These are phyloP conservation scores for Jamesozyma hellenica DNA, from an alignment of 805 yeast genomes.

Conservation along the genomic window DNA sequence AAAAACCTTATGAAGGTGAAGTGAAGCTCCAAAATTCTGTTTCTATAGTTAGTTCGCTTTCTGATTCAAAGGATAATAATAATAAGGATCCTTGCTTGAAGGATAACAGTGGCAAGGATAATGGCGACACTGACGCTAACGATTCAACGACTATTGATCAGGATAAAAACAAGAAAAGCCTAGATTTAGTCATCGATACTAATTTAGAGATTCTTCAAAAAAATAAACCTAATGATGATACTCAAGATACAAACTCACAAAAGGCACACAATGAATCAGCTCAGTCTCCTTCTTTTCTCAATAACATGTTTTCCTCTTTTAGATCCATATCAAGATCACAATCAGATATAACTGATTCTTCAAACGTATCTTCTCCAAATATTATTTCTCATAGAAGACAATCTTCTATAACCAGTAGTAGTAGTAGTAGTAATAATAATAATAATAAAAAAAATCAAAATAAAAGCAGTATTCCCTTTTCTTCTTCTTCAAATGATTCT, in stretches of 20 bases:
- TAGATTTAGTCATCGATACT: not conserved
- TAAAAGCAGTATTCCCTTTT: not conserved
- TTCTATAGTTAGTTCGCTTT: too few relatives aligned
- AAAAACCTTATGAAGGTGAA: not conserved
- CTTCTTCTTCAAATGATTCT: not conserved
- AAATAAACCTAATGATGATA: not conserved
- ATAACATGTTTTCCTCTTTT: conserved; percentile 6
- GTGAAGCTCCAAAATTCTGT: too few relatives aligned
- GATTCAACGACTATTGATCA: too few relatives aligned
- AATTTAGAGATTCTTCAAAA: too few relatives aligned
- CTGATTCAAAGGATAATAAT: too few relatives aligned
- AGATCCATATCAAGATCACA: conserved; percentile 2
- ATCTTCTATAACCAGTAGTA: conserved; percentile 10
- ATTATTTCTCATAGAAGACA: conserved; percentile 26
- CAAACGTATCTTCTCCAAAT: conserved; percentile 13
- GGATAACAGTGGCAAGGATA: too few relatives aligned
- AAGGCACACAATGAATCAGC: not conserved
- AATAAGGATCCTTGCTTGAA: too few relatives aligned
- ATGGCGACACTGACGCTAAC: too few relatives aligned
- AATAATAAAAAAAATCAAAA: not conserved
- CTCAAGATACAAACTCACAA: not conserved
- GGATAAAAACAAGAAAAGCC: too few relatives aligned
- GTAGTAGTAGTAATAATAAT: not conserved
- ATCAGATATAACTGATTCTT: not conserved
- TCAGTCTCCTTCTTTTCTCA: conserved; percentile 10